These are phyloP conservation scores for Metschnikowia orientalis DNA, from an alignment of 805 yeast species.

Conservation along the genomic window DNA sequence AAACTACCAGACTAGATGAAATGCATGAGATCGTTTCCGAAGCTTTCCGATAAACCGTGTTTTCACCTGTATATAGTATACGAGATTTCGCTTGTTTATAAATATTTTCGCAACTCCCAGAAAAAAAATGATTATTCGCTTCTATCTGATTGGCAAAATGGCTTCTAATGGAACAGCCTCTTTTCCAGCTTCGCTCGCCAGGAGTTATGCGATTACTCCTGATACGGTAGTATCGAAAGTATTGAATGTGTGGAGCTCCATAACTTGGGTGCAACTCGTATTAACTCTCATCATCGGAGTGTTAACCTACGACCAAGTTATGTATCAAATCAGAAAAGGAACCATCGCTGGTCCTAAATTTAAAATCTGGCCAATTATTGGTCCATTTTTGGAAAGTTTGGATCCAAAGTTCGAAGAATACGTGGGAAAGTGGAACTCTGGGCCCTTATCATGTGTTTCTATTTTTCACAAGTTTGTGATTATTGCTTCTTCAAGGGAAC, in stretches of 20 bases:
- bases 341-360: conserved; percentile 83
- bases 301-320: conserved; percentile 67
- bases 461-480: conserved; percentile 97
- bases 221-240: too few species aligned
- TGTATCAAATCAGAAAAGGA: conserved; percentile 79
- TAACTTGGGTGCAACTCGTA: conserved; percentile 54
- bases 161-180: conserved; percentile 3
- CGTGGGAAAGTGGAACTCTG: conserved; percentile 89
- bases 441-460: conserved; percentile 93
- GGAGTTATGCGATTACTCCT: too few species aligned
- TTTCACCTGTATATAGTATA: conserved; percentile 1
- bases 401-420: conserved; percentile 96
- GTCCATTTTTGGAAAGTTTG: conserved; percentile 90
- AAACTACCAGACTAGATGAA: too few species aligned
- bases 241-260: conserved; percentile 12
- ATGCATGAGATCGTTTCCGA: too few species aligned
- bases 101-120: conserved; percentile 4
- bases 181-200: conserved; percentile 1
- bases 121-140: conserved; percentile 2
- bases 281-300: conserved; percentile 44
- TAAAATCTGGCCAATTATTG: conserved; percentile 92
- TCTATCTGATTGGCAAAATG: not conserved
- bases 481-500: conserved; percentile 20
- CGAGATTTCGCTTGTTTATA: conserved; percentile 6
- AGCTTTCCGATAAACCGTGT: too few species aligned